Conservation (phyloP, 2,329 filamentous ascomycete genomes). For the Grosmannia clavigera region DNA sequence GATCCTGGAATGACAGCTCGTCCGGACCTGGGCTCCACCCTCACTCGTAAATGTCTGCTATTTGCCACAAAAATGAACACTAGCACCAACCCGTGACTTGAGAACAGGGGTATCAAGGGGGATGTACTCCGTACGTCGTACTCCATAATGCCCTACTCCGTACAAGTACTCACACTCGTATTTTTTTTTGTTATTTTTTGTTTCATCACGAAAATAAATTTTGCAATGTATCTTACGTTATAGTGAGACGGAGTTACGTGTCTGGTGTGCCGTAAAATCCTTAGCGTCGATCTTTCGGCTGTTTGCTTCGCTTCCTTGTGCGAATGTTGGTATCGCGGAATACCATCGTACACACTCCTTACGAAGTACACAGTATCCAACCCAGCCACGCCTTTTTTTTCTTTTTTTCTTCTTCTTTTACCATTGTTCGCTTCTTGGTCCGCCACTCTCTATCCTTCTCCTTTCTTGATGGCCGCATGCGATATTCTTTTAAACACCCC, state of each 20-base stretch:
- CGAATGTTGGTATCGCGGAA: neutral
- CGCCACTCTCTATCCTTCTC: no score
- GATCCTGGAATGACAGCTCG: neutral
- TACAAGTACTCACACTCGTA: no score
- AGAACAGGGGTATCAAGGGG: neutral
- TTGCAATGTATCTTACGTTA: no score
- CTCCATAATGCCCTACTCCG: no score
- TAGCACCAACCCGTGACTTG: no score
- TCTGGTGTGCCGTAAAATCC: neutral
- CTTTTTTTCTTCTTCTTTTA: neutral
- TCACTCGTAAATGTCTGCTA: neutral
- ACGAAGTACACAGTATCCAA: neutral
- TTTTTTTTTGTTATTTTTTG: no score
- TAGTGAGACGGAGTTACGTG: neutral
- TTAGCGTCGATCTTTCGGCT: neutral
- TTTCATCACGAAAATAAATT: no score
- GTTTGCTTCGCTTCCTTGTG: neutral
- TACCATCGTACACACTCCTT: neutral
- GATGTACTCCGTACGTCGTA: no score
- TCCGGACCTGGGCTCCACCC: neutral
- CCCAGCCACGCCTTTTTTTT: neutral
- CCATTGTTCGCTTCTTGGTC: neutral
- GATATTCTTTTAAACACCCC: neutral
- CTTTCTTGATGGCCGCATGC: neutral
- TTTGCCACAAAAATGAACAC: neutral